A percentile compares a stretch with the other conserved stretches of the same genome.
Conservation (phyloP, 208 protist genomes). For the Leishmania braziliensis region DNA sequence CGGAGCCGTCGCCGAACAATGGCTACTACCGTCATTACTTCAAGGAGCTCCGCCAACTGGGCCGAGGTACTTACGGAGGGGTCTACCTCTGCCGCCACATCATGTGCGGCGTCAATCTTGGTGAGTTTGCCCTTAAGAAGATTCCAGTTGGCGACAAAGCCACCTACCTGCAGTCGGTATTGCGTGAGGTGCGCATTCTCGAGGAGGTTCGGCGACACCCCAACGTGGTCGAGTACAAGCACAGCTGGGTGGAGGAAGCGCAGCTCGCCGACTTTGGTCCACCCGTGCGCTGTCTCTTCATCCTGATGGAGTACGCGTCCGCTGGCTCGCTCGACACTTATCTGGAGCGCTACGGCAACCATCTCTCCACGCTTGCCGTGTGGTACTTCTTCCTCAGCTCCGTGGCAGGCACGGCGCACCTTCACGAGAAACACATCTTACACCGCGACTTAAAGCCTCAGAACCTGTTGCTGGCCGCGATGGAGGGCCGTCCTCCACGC, state of each 20-base stretch:
- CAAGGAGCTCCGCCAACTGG: conserved; percentile 79
- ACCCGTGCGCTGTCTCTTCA: conserved; percentile 87
- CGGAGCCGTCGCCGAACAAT: conserved; percentile 17
- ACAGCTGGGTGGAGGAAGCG: conserved; percentile 89
- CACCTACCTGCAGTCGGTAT: conserved; percentile 77
- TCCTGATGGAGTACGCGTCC: conserved; percentile 92
- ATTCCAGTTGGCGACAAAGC: conserved; percentile 86
- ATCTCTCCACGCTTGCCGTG: conserved; percentile 79
- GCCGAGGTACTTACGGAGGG: conserved; percentile 83
- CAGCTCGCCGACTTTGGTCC: conserved; percentile 89
- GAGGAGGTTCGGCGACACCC: conserved; percentile 85
- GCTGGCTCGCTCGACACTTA: conserved; percentile 85
- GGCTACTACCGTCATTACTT: conserved; percentile 90
- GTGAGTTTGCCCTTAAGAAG: conserved; percentile 91
- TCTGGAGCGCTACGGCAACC: conserved; percentile 64
- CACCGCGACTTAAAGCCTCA: conserved; percentile 92
- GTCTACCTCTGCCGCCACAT: conserved; percentile 90
- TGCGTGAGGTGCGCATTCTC: conserved; percentile 85
- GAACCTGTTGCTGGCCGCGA: conserved; percentile 78
- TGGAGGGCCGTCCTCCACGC: conserved; percentile 53
- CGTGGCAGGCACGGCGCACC: conserved; percentile 71
- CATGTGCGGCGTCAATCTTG: conserved; percentile 78
- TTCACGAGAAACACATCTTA: conserved; percentile 85
- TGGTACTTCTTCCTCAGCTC: conserved; percentile 92
- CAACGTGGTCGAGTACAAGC: conserved; percentile 91